Base-by-base conservation (phyloP, 768 basidiomycete genomes). In the Boletellus sp. region DNA sequence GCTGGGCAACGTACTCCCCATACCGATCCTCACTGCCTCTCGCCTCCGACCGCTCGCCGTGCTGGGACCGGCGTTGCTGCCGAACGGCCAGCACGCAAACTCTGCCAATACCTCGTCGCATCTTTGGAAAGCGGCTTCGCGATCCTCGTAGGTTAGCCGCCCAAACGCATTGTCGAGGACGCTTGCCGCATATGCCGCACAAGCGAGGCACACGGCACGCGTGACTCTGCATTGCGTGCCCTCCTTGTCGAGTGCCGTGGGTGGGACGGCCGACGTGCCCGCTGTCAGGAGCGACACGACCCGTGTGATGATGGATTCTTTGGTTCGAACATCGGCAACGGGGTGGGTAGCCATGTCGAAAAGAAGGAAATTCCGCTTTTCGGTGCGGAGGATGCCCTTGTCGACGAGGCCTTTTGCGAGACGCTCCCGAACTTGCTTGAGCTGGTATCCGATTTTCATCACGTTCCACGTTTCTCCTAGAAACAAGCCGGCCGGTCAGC, bases 271-370 rank as follows among this genome's bases (percentile, higher is more conserved):
- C 22, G 89, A 78, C 4, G 94, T 95, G 4, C 85, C 83, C 3
- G 87, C 78, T 10, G 93, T 92, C 61, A 97, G 78, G 20, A 97
- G 79, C 13, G 83, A 68, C 41, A 90, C 78, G 24, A 86, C 77
- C 28, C 94, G 87, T 13, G 75, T 70, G 64, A 97, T 77, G 61
- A 98, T 80, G 50, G 78, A 76, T 64, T 94, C 93, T 65, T 98
- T 98, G 9, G 85, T 85, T 50, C 90, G 86, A 12, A 90, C 79
- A 69, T 97, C 94, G 7, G 94, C 91, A 43, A 98, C 89, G 2
- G 95, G 96, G 68, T 99, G 95, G 0, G 95, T 99, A 16, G 96
- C 95, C 95, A 99, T 99, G 74, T 99, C 95, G 72, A 99, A 99
- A 26, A 99, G 77, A 43, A 99, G 80, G 70, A 99, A 99, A 69